Evolutionary conservation across 202 grass and related monocot species (phyloP).

Genomic region (Carex sylvatica): DNA sequence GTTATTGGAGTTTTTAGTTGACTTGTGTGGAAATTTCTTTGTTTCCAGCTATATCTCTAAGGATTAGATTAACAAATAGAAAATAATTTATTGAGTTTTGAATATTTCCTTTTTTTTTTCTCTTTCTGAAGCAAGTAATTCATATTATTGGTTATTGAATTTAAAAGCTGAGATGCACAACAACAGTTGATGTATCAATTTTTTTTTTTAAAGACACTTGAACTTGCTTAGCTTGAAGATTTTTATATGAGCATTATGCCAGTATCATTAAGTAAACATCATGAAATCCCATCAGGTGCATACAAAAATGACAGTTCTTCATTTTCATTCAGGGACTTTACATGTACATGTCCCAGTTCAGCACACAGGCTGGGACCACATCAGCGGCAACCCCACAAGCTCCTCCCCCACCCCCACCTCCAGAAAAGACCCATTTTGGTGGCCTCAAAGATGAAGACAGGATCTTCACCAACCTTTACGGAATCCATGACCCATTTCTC

Average conservation of each 20-base stretch:
- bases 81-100: not conserved
- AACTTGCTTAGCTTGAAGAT: not conserved
- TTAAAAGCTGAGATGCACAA: not conserved
- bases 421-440: slow-evolving; percentile 92
- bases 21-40: not conserved
- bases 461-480: slow-evolving; percentile 94
- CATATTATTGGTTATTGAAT: not conserved
- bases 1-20: not conserved
- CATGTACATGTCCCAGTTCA: slow-evolving; percentile 15
- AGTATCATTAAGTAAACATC: not conserved
- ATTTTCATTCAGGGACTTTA: slow-evolving; percentile 23
- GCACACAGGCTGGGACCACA: slow-evolving; percentile 34
- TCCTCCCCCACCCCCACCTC: slow-evolving; percentile 52
- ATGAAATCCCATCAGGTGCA: not conserved
- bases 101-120: not conserved
- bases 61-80: not conserved
- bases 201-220: not conserved
- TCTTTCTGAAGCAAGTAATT: not conserved
- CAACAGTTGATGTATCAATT: not conserved
- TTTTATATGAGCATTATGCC: not conserved
- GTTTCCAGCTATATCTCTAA: not conserved
- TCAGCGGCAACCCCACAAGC: slow-evolving; percentile 66
- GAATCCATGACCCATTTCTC: slow-evolving; percentile 81
- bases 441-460: slow-evolving; percentile 79
- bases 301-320: slow-evolving; percentile 7